Conservation (phyloP, 345 rosid species). For the Eucalyptus rudis region DNA sequence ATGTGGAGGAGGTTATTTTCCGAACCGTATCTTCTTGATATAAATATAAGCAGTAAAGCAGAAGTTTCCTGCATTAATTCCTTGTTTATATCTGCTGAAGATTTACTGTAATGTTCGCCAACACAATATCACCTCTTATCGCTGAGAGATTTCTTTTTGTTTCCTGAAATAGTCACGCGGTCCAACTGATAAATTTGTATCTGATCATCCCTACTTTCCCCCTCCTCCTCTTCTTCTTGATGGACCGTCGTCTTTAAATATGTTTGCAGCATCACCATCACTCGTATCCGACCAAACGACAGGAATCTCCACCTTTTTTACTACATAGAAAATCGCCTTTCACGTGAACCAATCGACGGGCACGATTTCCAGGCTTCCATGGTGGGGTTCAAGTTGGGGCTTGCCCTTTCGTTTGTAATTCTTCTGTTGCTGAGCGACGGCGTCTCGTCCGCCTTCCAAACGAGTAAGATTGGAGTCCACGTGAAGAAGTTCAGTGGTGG, state of each 20-base stretch:
- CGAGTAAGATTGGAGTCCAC: background rate
- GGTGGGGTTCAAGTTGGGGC: background rate
- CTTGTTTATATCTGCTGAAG: background rate
- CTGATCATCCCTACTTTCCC: too few species aligned
- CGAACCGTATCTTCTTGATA: background rate
- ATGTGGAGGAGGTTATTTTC: background rate
- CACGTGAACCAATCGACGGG: background rate
- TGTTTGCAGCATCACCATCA: background rate
- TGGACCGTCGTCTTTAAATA: background rate
- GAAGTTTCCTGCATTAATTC: background rate
- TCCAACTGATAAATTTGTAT: background rate
- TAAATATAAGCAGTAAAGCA: too few species aligned
- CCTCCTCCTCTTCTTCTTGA: background rate
- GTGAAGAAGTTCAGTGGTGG: background rate
- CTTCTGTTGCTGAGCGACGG: background rate
- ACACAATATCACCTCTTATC: background rate
- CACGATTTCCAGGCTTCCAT: background rate
- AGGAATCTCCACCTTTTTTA: too few species aligned
- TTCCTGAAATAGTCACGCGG: background rate
- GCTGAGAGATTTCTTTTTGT: background rate
- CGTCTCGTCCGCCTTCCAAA: background rate
- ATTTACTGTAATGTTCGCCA: background rate
- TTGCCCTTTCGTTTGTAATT: background rate
- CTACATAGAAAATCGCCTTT: background rate
- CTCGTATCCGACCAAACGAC: too few species aligned